These are phyloP conservation scores for Candida pseudofarinosa DNA, from an alignment of 805 yeast species.

Conservation along the genomic window DNA sequence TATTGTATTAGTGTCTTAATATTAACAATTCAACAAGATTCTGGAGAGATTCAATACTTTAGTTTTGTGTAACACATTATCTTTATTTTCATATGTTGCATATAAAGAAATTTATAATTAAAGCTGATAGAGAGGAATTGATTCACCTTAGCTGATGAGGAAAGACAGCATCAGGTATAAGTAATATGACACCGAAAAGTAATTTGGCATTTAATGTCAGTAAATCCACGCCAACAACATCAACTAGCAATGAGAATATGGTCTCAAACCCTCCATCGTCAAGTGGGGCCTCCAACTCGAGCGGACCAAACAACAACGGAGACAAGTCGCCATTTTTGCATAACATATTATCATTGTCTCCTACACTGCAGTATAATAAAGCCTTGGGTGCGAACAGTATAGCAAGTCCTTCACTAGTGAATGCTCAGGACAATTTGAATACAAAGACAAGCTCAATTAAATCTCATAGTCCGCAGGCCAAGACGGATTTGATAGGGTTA, in stretches of 20 bases:
- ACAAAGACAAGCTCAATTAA: neutral
- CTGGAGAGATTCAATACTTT: neutral
- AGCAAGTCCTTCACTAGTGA: constrained; percentile 17
- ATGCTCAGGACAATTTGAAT: constrained; percentile 11
- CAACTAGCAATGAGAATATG: constrained; percentile 34
- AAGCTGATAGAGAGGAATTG: neutral
- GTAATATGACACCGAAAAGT: constrained; percentile 24
- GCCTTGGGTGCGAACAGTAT: constrained; percentile 6
- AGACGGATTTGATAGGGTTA: constrained; percentile 26
- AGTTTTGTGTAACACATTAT: neutral
- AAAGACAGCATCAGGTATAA: neutral
- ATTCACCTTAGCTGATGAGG: neutral
- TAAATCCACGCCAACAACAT: constrained; percentile 40
- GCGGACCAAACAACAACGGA: constrained; percentile 2
- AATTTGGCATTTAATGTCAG: constrained; percentile 30
- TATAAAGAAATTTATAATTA: too few relatives aligned
- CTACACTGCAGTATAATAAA: neutral
- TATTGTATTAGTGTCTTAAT: too few relatives aligned
- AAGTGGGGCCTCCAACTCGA: constrained; percentile 5
- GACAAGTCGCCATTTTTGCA: constrained; percentile 16
- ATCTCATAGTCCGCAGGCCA: neutral
- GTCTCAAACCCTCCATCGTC: constrained; percentile 14
- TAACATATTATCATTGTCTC: constrained; percentile 9
- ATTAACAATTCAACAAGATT: too few relatives aligned
- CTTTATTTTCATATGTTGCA: neutral